These are phyloP conservation scores for Tothia fuscella DNA, from an alignment of 2,329 filamentous ascomycete species.

Conservation along the genomic window DNA sequence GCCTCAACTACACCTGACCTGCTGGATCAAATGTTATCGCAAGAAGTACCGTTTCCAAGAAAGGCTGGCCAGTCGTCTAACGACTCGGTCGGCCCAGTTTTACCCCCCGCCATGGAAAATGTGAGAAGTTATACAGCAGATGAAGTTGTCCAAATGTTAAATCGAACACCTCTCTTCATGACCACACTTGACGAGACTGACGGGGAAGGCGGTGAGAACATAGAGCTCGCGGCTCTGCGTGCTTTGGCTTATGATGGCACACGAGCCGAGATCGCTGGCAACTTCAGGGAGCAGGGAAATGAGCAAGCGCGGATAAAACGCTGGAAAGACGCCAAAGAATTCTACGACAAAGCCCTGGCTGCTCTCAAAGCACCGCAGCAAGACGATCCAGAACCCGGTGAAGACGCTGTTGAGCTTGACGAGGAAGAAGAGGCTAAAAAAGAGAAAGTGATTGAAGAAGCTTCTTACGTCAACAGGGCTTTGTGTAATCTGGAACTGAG, in stretches of 20 bases:
- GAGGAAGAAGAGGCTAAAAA: conserved; percentile 47
- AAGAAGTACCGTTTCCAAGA: not conserved
- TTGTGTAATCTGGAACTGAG: conserved; percentile 78
- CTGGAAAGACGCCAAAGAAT: conserved; percentile 78
- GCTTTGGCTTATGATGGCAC: conserved; percentile 91
- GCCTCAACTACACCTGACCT: conserved; percentile 11
- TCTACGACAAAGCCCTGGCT: conserved; percentile 76
- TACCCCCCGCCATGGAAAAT: conserved; percentile 48
- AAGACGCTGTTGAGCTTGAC: conserved; percentile 39
- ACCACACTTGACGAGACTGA: conserved; percentile 61
- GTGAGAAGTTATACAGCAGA: conserved; percentile 45
- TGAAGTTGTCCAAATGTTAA: conserved; percentile 52
- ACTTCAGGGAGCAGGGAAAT: conserved; percentile 88
- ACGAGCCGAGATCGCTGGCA: conserved; percentile 64
- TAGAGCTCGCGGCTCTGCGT: conserved; percentile 73
- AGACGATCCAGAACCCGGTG: conserved; percentile 23
- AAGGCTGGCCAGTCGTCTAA: not conserved
- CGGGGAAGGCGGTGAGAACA: conserved; percentile 58
- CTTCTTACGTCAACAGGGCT: conserved; percentile 74
- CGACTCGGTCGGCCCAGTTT: conserved; percentile 26
- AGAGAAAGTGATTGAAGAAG: conserved; percentile 57
- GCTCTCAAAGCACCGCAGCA: conserved; percentile 38
- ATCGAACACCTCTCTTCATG: conserved; percentile 84
- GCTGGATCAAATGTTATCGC: conserved; percentile 9
- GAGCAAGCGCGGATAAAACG: conserved; percentile 64